phyloP scores from a whole-genome alignment of 2,329 filamentous ascomycete species.

The Fusarium buharicum region DNA sequence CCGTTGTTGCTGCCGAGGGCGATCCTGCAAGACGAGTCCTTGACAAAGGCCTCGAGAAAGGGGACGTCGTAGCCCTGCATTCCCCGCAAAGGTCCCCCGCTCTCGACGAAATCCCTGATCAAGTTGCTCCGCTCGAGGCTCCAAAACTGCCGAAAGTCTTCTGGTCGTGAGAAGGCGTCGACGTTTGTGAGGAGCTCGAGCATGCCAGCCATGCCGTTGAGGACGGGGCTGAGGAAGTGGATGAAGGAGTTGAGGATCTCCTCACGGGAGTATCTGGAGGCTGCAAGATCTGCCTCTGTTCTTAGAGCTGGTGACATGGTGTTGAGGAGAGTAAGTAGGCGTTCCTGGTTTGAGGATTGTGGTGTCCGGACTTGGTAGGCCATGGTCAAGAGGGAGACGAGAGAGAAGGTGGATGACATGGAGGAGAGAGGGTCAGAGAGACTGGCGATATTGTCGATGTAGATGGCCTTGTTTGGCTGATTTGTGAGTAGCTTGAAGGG shows the following conservation, averaged over 20 bases:
- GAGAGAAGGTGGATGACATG: conserved; percentile 48
- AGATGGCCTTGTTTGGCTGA: conserved; percentile 35
- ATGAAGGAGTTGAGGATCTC: conserved; percentile 49
- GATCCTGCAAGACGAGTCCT: conserved; percentile 42
- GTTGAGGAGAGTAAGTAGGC: conserved; percentile 50
- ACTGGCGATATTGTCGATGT: conserved; percentile 45
- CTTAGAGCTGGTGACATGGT: conserved; percentile 46
- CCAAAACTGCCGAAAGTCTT: conserved; percentile 51
- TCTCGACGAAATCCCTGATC: conserved; percentile 48
- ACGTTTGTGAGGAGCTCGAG: conserved; percentile 48
- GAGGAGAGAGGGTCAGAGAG: conserved; percentile 48
- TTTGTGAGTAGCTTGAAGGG: conserved; percentile 40
- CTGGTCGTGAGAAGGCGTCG: conserved; percentile 47
- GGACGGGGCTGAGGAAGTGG: conserved; percentile 47
- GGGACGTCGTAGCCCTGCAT: conserved; percentile 43
- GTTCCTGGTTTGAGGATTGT: conserved; percentile 41
- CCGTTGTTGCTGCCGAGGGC: conserved; percentile 43
- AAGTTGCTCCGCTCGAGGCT: conserved; percentile 49
- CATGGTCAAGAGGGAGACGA: conserved; percentile 50
- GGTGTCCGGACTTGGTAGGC: conserved; percentile 48
- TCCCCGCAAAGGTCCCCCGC: conserved; percentile 38
- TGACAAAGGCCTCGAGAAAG: conserved; percentile 44
- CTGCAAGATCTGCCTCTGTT: conserved; percentile 7
- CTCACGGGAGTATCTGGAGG: conserved; percentile 38
- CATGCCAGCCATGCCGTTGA: conserved; percentile 51